Evolutionary conservation across 169 alveolate genomes (phyloP), one percentile per base, ranked within the genome.

Genomic region (Theileria orientalis): DNA sequence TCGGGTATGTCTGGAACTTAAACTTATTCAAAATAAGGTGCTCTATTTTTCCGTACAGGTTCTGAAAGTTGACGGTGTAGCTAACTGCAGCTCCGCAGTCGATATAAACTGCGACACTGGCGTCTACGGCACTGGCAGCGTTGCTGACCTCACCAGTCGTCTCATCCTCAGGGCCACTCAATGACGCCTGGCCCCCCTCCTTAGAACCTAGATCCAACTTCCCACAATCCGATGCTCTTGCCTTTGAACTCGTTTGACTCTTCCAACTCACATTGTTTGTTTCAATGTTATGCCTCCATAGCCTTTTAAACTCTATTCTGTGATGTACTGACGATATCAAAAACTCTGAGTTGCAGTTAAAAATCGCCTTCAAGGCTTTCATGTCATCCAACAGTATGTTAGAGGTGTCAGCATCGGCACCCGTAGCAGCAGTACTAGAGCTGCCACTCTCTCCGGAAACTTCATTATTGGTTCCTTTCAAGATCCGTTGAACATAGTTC

Each of bases 291-390:
- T 51, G 49, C 21, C 63, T 74, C 89, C 89, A 82, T 1, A 82
- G 66, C 21, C 89, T 16, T 47, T 74, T 82, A 47, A 82, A 82
- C 37, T 62, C 89, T 25, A 82, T 82, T 47, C 89, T 61, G 44
- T 21, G 19, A 42, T 82, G 89, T 29, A 82, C 85, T 42, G 89
- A 33, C 7, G 72, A 49, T 0, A 74, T 82, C n/a, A 82, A 56
- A 21, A 49, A 69, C 51, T 82, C 89, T 13, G 77, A 60, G n/a
- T 29, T 73, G 47, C 84, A 73, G 13, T 51, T 30, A 11, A 83
- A 32, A 37, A 82, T 41, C n/a, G 68, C 61, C 1, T 7, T 49
- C 77, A 79, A 33, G 41, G 69, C 33, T 0, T 32, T 47, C 5
- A 63, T 3, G 25, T 63, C 70, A 32, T 16, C 72, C 5, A 33